Conservation (phyloP, 495 filamentous ascomycete species). For the Neurospora cerealis region DNA sequence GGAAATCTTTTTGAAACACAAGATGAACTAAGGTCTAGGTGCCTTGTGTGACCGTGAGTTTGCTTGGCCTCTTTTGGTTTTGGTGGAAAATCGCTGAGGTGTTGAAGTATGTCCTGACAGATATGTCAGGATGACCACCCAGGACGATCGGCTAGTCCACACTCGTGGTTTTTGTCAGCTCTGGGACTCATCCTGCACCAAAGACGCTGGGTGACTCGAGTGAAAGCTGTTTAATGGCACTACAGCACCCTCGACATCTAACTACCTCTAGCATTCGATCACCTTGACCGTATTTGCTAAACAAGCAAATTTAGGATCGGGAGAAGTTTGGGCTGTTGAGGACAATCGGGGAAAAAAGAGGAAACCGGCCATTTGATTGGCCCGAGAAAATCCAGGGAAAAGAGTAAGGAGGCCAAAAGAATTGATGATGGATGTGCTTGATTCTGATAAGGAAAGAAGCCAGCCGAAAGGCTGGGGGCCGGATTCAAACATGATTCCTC, state of each 20-base stretch:
- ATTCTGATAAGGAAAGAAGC: not conserved
- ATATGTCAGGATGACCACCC: not conserved
- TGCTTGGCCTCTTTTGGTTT: not conserved
- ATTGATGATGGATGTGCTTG: not conserved
- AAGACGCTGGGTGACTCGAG: not conserved
- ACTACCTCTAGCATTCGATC: not conserved
- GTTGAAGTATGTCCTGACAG: not conserved
- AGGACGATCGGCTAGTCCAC: not conserved
- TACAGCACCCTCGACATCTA: not conserved
- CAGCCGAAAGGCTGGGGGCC: not conserved
- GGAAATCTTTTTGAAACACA: not conserved
- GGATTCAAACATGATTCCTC: not conserved
- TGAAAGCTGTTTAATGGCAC: not conserved
- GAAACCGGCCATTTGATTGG: not conserved
- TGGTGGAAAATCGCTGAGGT: not conserved
- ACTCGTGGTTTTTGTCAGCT: not conserved
- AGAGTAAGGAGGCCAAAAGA: not conserved
- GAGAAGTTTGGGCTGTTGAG: not conserved
- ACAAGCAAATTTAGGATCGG: not conserved
- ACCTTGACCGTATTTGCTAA: not conserved
- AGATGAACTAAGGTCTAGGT: not conserved
- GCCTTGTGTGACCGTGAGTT: not conserved
- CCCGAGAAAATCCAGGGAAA: not conserved
- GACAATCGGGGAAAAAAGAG: not conserved
- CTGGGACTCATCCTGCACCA: not conserved